Evolutionary conservation across 257 asterid genomes (phyloP).

Genomic region (Asclepias syriaca): DNA sequence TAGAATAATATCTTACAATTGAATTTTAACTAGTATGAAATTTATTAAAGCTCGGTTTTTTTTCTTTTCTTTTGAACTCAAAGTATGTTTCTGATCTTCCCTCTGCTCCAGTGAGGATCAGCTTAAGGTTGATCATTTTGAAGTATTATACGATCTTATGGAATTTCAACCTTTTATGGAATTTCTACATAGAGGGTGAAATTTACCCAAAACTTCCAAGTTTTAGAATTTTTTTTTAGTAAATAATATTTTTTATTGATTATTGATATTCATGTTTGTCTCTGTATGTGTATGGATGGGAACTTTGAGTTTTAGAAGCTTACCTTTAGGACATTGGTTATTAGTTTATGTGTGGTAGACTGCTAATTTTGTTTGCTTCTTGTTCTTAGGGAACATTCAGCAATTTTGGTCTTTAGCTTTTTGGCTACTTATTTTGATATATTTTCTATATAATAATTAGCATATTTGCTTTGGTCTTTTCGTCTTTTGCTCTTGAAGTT

Average conservation of each 20-base stretch:
- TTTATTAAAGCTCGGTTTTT: neutral
- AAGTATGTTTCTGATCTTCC: neutral
- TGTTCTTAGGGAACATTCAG: neutral
- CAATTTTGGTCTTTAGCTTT: neutral
- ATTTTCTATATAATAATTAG: neutral
- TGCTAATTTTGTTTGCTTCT: slow-evolving; percentile 6
- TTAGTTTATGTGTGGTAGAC: neutral
- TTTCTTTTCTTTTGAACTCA: neutral
- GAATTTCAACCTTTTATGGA: neutral
- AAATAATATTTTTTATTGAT: neutral
- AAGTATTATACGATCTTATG: neutral
- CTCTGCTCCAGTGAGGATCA: neutral
- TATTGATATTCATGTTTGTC: neutral
- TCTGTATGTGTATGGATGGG: neutral
- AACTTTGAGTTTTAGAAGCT: neutral
- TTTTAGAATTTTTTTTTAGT: neutral
- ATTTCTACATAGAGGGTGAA: neutral
- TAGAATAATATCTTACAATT: neutral
- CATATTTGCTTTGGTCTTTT: neutral
- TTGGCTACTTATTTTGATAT: neutral
- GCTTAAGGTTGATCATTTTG: neutral
- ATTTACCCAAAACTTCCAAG: neutral
- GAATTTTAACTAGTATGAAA: neutral
- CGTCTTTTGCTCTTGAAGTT: neutral
- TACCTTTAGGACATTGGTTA: neutral